Conservation (phyloP, 208 protist species). For the Crithidia bombi region DNA sequence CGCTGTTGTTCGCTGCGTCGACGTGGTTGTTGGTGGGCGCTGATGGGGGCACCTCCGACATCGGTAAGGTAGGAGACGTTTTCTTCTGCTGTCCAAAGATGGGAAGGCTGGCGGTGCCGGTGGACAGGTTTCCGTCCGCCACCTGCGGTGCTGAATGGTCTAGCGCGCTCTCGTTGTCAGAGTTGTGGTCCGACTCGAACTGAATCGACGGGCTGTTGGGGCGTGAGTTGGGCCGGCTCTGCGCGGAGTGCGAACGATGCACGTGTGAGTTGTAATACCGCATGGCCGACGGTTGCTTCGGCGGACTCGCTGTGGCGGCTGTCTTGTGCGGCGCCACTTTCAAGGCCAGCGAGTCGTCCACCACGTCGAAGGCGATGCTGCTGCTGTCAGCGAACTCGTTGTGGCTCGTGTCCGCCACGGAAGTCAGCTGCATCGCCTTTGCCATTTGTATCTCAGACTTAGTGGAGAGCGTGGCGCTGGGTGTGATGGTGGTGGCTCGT, state of each 20-base stretch:
- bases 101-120: neutral
- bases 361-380: conserved; percentile 62
- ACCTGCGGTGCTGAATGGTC: neutral
- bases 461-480: neutral
- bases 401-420: conserved; percentile 1
- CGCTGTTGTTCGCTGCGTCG: neutral
- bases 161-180: neutral
- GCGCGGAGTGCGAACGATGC: conserved; percentile 14
- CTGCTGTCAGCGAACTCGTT: conserved; percentile 30
- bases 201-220: conserved; percentile 23
- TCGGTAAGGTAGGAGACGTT: neutral
- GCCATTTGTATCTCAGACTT: neutral
- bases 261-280: neutral
- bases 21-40: neutral
- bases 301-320: neutral
- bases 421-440: neutral
- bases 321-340: neutral
- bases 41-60: neutral
- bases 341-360: conserved; percentile 27
- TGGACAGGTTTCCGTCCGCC: neutral
- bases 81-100: neutral
- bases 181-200: conserved; percentile 20
- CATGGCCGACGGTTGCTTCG: neutral
- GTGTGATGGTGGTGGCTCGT: conserved; percentile 3
- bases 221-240: conserved; percentile 2